These are phyloP conservation scores for Neohortaea acidophila DNA, from an alignment of 495 filamentous ascomycete genomes.

Conservation along the genomic window DNA sequence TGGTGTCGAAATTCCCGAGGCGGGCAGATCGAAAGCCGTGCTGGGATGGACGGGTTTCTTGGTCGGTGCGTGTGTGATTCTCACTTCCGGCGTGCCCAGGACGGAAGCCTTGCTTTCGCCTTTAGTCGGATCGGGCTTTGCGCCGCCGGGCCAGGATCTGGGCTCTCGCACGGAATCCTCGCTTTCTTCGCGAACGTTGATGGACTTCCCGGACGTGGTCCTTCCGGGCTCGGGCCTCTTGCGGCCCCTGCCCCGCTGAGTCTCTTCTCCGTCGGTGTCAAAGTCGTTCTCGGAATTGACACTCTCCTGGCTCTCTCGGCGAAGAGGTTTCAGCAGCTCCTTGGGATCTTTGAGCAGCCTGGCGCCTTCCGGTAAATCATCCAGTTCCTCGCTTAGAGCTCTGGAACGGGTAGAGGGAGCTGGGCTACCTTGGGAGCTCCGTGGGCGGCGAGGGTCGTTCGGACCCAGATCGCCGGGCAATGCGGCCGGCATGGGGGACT, in stretches of 20 bases:
- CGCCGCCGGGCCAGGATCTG: slow-evolving; percentile 48
- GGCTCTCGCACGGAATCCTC: slow-evolving; percentile 20
- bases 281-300: slow-evolving; percentile 31
- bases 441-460: slow-evolving; percentile 12
- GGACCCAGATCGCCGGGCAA: slow-evolving; percentile 16
- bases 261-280: slow-evolving; percentile 32
- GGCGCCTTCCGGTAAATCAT: slow-evolving; percentile 3
- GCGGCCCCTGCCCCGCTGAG: slow-evolving; percentile 21
- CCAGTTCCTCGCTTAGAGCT: slow-evolving; percentile 1
- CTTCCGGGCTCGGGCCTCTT: slow-evolving; percentile 22
- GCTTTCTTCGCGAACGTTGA: slow-evolving; percentile 19
- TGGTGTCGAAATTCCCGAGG: slow-evolving; percentile 56
- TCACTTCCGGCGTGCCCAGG: slow-evolving; percentile 48
- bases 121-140: slow-evolving; percentile 62
- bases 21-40: slow-evolving; percentile 57
- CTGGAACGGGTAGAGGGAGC: slow-evolving; percentile 3
- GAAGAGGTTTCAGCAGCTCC: background rate
- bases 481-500: slow-evolving; percentile 8
- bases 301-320: slow-evolving; percentile 8
- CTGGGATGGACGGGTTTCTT: slow-evolving; percentile 62
- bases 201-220: slow-evolving; percentile 19
- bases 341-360: slow-evolving; percentile 6
- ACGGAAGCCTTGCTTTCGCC: slow-evolving; percentile 43
- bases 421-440: slow-evolving; percentile 7
- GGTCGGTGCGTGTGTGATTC: slow-evolving; percentile 34